phyloP scores from a whole-genome alignment of 495 filamentous ascomycete species.

The Aspergillus homomorphus region DNA sequence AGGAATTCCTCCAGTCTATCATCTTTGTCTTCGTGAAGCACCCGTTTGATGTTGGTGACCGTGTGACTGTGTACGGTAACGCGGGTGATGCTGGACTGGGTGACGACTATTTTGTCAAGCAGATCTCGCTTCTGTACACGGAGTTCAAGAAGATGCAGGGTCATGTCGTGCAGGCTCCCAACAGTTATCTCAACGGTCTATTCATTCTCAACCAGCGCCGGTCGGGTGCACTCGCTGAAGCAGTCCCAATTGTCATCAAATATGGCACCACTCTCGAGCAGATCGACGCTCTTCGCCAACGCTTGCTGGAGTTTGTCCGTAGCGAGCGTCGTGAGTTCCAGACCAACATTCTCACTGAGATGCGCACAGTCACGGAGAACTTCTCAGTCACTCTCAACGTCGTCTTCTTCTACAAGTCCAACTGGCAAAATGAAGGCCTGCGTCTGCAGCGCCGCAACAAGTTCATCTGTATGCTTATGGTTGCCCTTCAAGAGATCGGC shows the following conservation, averaged over 20 bases:
- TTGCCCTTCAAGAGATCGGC: constrained; percentile 76
- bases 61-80: constrained; percentile 88
- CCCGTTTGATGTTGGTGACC: constrained; percentile 94
- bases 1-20: constrained; percentile 87
- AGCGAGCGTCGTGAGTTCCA: constrained; percentile 91
- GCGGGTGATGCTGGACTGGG: constrained; percentile 71
- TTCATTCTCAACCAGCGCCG: constrained; percentile 95
- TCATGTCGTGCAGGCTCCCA: constrained; percentile 92
- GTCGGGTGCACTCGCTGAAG: constrained; percentile 84
- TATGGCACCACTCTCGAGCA: constrained; percentile 86
- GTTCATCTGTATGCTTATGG: constrained; percentile 92
- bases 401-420: constrained; percentile 97
- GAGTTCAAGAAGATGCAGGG: constrained; percentile 99
- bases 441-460: constrained; percentile 90
- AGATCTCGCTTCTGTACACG: constrained; percentile 91
- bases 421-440: constrained; percentile 88
- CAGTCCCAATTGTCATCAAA: constrained; percentile 76
- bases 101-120: constrained; percentile 94
- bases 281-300: constrained; percentile 77
- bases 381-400: constrained; percentile 84
- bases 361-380: constrained; percentile 62
- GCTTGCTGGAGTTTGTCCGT: constrained; percentile 81
- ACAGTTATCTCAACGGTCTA: constrained; percentile 85
- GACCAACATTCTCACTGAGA: constrained; percentile 83
- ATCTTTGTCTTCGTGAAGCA: constrained; percentile 98